Conservation (phyloP, 108 stramenopile species). For the Nitzschia palea region DNA sequence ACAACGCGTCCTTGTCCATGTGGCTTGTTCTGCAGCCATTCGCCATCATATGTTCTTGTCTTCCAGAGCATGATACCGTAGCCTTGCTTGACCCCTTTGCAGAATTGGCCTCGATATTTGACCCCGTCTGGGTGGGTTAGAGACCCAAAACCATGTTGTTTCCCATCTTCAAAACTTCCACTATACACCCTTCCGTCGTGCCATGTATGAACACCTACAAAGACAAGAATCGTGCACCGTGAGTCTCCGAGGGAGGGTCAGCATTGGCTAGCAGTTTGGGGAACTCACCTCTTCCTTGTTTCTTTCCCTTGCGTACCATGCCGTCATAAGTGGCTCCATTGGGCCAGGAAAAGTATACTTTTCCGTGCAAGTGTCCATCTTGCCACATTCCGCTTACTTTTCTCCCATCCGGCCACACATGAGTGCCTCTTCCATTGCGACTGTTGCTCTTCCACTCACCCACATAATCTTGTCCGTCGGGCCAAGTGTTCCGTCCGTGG, state of each 20-base stretch:
- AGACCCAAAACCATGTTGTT: conserved; percentile 52
- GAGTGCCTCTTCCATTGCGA: conserved; percentile 47
- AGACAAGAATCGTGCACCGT: neutral
- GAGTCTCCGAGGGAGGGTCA: too few relatives aligned
- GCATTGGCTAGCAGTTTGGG: neutral
- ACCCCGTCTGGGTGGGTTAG: conserved; percentile 42
- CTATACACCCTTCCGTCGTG: conserved; percentile 38
- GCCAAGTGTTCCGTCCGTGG: conserved; percentile 32
- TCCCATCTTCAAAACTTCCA: conserved; percentile 48
- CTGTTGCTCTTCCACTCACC: conserved; percentile 47
- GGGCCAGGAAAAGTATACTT: conserved; percentile 39
- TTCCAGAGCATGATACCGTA: conserved; percentile 46
- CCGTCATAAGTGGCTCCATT: conserved; percentile 52
- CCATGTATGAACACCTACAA: conserved; percentile 36
- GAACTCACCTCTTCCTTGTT: conserved; percentile 44
- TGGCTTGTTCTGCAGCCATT: conserved; percentile 40
- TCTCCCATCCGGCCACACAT: conserved; percentile 42
- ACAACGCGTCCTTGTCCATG: conserved; percentile 46
- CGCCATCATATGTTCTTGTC: conserved; percentile 47
- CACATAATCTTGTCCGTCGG: conserved; percentile 38
- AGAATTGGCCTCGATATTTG: conserved; percentile 50
- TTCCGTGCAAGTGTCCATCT: conserved; percentile 44
- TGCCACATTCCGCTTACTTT: conserved; percentile 49
- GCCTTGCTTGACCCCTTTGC: conserved; percentile 38
- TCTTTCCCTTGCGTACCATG: conserved; percentile 35